A percentile compares a stretch with the other conserved stretches of the same genome.
phyloP scores from a whole-genome alignment of 768 basidiomycete species.

The Pholiota molesta region DNA sequence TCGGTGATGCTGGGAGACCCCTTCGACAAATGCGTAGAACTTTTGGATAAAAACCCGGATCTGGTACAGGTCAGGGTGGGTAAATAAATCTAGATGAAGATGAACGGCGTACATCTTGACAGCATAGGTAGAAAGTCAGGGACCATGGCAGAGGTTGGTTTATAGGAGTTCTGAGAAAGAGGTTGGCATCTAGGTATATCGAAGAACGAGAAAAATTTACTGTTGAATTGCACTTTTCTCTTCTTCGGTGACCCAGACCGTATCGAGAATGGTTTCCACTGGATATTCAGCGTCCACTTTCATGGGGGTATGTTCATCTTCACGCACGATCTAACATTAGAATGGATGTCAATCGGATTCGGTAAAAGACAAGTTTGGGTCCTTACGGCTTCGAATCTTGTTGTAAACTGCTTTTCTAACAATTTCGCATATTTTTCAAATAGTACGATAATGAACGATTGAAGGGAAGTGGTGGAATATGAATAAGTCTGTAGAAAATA shows the following conservation, averaged over 20 bases:
- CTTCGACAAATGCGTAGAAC: constrained; percentile 96
- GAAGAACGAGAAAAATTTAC: constrained; percentile 37
- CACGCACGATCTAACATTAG: constrained; percentile 65
- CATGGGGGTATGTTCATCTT: constrained; percentile 93
- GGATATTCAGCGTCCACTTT: constrained; percentile 62
- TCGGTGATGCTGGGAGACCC: constrained; percentile 87
- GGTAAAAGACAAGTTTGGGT: neutral
- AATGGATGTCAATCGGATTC: neutral
- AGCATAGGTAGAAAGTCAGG: constrained; percentile 92
- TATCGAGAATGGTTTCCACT: constrained; percentile 71
- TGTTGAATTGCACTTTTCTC: constrained; percentile 62
- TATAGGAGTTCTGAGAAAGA: constrained; percentile 49
- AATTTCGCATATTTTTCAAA: constrained; percentile 90
- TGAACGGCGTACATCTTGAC: constrained; percentile 64
- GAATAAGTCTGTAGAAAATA: constrained; percentile 67
- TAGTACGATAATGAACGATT: constrained; percentile 81
- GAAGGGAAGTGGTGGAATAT: constrained; percentile 83
- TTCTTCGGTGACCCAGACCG: constrained; percentile 78
- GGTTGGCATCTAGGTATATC: neutral
- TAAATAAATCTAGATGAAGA: neutral
- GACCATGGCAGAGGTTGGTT: constrained; percentile 92
- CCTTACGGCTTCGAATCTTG: constrained; percentile 78
- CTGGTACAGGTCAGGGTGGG: constrained; percentile 36
- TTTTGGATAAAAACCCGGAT: constrained; percentile 90
- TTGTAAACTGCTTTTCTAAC: constrained; percentile 79